Conservation (phyloP, 345 rosid species). For the Diplotaxis tenuifolia region DNA sequence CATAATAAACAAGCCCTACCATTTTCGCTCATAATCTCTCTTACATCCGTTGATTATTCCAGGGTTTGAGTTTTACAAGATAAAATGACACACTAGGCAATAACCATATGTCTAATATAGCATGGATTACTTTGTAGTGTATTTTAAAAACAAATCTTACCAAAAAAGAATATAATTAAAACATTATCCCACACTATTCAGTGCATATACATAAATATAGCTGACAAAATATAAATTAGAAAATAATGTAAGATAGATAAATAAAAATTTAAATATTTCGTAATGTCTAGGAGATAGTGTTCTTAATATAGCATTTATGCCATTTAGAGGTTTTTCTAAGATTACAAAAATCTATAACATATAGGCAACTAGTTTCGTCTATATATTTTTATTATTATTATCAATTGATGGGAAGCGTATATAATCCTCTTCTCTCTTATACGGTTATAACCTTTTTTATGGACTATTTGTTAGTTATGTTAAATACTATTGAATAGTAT, state of each 20-base stretch:
- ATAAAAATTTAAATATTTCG: not conserved
- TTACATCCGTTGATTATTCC: not conserved
- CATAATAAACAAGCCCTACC: not conserved
- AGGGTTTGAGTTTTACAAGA: slow-evolving; percentile 4
- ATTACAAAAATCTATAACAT: not conserved
- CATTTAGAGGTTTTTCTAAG: not conserved
- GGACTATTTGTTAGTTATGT: not conserved
- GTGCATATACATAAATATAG: slow-evolving; percentile 18
- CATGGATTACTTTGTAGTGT: slow-evolving; percentile 3
- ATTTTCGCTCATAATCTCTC: not conserved
- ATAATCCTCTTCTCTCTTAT: not conserved
- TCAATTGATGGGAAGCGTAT: not conserved
- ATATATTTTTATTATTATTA: too few relatives aligned
- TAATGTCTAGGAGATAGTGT: slow-evolving; percentile 6
- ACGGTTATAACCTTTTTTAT: too few relatives aligned
- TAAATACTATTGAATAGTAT: not conserved
- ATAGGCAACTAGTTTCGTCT: not conserved
- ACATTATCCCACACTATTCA: not conserved
- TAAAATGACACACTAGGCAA: not conserved
- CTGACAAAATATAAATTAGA: not conserved
- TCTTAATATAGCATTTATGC: not conserved
- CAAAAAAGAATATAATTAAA: not conserved
- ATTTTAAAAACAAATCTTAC: not conserved
- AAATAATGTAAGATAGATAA: not conserved
- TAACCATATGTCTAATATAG: not conserved